Percentiles rank a stretch among this genome's conserved stretches.
Conservation (phyloP, 129 eudicot genomes). For the Erigeron canadensis region DNA sequence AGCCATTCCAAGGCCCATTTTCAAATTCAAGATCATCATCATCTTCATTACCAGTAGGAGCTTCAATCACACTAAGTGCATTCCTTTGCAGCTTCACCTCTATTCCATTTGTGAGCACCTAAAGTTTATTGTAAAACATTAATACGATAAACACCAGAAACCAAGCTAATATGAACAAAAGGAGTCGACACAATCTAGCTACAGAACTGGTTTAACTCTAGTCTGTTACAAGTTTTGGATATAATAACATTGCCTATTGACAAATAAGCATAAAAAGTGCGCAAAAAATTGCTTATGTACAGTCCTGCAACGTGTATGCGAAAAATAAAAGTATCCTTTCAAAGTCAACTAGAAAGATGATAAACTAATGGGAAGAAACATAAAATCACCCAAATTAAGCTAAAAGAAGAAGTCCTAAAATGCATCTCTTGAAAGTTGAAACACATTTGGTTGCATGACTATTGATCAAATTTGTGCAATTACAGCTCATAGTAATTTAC, state of each 20-base stretch:
- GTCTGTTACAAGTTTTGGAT: not conserved
- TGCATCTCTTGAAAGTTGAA: slow-evolving; percentile 30
- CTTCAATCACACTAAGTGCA: slow-evolving; percentile 83
- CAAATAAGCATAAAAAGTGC: not conserved
- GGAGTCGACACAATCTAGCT: not conserved
- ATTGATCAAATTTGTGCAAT: slow-evolving; percentile 1
- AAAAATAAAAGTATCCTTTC: slow-evolving; percentile 1
- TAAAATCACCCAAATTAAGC: slow-evolving; percentile 7
- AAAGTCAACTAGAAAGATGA: not conserved
- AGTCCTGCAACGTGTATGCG: not conserved
- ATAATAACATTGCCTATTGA: slow-evolving; percentile 5
- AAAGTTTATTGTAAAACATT: slow-evolving; percentile 4
- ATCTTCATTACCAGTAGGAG: slow-evolving; percentile 88
- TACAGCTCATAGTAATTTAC: slow-evolving; percentile 4
- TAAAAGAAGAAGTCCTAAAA: slow-evolving; percentile 11
- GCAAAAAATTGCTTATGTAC: not conserved
- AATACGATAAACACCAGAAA: not conserved
- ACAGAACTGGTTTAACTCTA: not conserved
- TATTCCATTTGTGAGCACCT: slow-evolving; percentile 92
- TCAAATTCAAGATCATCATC: slow-evolving; percentile 79
- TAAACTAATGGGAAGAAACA: not conserved
- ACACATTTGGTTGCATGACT: slow-evolving; percentile 10
- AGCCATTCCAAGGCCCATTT: slow-evolving; percentile 60
- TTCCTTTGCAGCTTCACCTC: slow-evolving; percentile 89
- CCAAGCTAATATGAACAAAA: not conserved